Evolutionary conservation across 129 eudicot genomes (phyloP), one percentile per base, ranked within the genome.

Genomic region (Helichrysum umbraculigerum): DNA sequence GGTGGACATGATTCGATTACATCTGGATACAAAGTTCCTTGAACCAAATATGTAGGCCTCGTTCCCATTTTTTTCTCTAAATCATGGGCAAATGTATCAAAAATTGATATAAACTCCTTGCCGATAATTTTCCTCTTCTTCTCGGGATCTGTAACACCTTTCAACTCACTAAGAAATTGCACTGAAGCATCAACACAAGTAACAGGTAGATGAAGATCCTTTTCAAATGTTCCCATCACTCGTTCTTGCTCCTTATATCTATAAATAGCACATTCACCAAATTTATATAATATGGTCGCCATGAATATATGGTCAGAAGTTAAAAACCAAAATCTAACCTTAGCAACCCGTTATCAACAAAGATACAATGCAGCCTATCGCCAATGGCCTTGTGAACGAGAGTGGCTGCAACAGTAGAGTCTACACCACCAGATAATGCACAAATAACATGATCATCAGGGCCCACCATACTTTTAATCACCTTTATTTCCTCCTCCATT

Each of bases 1-100:
- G 98, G 98, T 1, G 98, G 97, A 70, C 98, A 93, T 44, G 98
- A 93, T 84, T 93, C 98, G 21, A 93, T 93, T 60, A 93, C 97
- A 82, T 93, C 98, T 33, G 98, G 98, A 68, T 93, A 93, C 65
- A 93, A 85, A 44, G 98, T 93, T 87, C 97, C 98, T 84, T 94
- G 98, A 75, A 94, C 98, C 83, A 94, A 83, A 85, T 87, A 94
- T 10, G 84, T 73, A 21, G 98, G 97, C 62, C 78, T 91, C 52
- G 74, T 94, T 7, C 98, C 97, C 33, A 86, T 71, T 60, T 91
- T 91, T 20, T 83, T 29, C 83, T 91, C 93, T 77, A 94, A 85
- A 60, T 91, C 96, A 51, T 87, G 93, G 62, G 88, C 97, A 69
- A 94, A 94, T 21, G 91, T 89, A 79, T 94, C 98, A 79, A 94